Conservation (phyloP, 148 eudicot genomes). For the Nepenthes mirabilis region DNA sequence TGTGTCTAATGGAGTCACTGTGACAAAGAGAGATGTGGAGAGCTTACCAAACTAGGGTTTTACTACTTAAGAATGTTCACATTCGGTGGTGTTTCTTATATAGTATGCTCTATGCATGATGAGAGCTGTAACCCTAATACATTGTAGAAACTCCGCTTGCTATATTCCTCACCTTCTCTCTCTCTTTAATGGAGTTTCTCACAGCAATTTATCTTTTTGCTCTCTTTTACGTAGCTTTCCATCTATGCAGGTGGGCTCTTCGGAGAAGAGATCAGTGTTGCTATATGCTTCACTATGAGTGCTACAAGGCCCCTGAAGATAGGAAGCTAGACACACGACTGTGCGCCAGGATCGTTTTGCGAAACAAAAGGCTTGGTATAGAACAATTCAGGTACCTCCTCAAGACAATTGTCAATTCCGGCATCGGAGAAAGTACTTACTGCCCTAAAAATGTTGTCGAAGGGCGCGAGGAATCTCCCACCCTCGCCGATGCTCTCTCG, state of each 20-base stretch:
- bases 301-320: constrained; percentile 48
- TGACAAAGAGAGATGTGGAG: constrained; percentile 3
- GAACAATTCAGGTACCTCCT: constrained; percentile 43
- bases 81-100: no score
- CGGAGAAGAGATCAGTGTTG: constrained; percentile 25
- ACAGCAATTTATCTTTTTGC: constrained; percentile 21
- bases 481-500: constrained; percentile 19
- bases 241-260: constrained; percentile 10
- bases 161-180: neutral
- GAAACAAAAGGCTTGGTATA: constrained; percentile 33
- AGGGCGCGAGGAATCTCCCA: constrained; percentile 29
- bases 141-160: constrained; percentile 1
- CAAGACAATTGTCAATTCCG: constrained; percentile 48
- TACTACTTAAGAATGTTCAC: no score
- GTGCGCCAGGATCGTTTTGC: constrained; percentile 23
- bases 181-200: constrained; percentile 24
- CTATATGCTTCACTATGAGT: constrained; percentile 57
- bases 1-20: constrained; percentile 2
- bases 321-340: constrained; percentile 31
- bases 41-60: neutral
- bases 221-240: constrained; percentile 18
- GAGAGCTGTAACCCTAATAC: neutral
- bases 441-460: constrained; percentile 34
- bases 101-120: no score
- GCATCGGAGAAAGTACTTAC: constrained; percentile 60